Evolutionary conservation across 108 stramenopile species (phyloP), one percentile per base, ranked within the genome.

Genomic region (Seminavis robusta): DNA sequence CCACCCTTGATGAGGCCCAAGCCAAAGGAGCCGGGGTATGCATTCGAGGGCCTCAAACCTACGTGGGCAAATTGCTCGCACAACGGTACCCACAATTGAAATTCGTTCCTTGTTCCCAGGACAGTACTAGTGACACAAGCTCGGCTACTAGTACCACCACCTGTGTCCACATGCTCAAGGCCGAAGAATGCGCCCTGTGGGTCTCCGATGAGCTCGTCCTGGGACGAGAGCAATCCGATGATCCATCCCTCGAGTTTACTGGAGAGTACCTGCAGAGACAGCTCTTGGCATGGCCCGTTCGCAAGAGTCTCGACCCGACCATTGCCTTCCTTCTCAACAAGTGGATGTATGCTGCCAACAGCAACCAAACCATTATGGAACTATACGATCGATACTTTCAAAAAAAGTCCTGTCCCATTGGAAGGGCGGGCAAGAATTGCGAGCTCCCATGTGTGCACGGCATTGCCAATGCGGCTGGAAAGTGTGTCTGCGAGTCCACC

Each of bases 371-470:
- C 30, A 58, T 58, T 19, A 25, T 46, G 24, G 57, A 58, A 25
- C 44, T 58, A 0, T 58, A 58, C 29, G 21, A 26, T 20, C 19
- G 19, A 31, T 58, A 58, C 44, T 58, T 46, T 58, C 23, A 28
- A 11, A 46, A 47, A 17, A 31, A 46, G 34, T 44, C 46, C 3
- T 58, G 57, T 20, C 44, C 57, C 9, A 46, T 58, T 46, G 57
- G 57, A 33, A 58, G 43, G 1, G 57, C 57, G n/a, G 57, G 57
- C 23, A 25, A 46, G 19, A 11, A 45, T 1, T 58, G 57, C 24
- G 57, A 58, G 25, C 46, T 47, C 4, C 44, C 44, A 29, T 58
- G 57, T 21, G 47, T 16, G 11, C 47, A 58, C 24, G 57, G 57
- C 1, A 8, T 16, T 1, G 17, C 57, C 7, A 20, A 58, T 48